Base-by-base conservation (phyloP, 176 grass and related monocot species). In the Raddia distichophylla region DNA sequence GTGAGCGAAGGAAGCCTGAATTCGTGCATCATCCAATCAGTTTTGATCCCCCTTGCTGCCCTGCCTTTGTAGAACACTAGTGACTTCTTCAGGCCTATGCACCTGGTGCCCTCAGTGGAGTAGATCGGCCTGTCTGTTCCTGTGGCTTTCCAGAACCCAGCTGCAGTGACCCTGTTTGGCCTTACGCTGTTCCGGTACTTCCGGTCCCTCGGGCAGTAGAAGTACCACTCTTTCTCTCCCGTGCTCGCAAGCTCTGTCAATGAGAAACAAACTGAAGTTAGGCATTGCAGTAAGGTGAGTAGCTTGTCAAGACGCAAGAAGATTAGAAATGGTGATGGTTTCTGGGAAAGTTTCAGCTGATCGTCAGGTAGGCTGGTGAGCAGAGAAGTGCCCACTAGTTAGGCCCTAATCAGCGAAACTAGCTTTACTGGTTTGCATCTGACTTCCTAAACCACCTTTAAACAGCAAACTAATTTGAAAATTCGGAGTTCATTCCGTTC, bases 11-110 rank as follows among this genome's bases (percentile, higher is more conserved):
- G 97, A 56, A 99, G 93, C 76, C 97, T 93, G 64, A 99, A 99
- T 67, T 99, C 97, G 7, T 99, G 97, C 97, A 99, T 99, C 97
- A 99, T 99, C 93, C 93, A 99, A 66, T 99, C 97, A 0, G 97
- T 99, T 86, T 99, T 99, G 68, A 87, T 67, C 43, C 91, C 97
- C 82, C 92, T 99, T 6, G 91, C 97, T 3, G 97, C 97, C 60
- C 97, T 95, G 5, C 97, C 97, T 80, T 88, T 88, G 91, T 99
- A 99, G 89, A 95, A 99, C 20, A 99, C 91, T 18, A 99, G 97
- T 18, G 93, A 99, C 82, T 99, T 99, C 87, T 99, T 99, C 16
- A 99, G 85, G 69, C 97, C 97, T 76, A 99, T 93, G 91, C 93
- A 96, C 87, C 88, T 93, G 65, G 87, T 87, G 15, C 87, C 89